Evolutionary conservation across 371 early-diverging fungal genomes (phyloP).

Genomic region (Mortierella sp.): DNA sequence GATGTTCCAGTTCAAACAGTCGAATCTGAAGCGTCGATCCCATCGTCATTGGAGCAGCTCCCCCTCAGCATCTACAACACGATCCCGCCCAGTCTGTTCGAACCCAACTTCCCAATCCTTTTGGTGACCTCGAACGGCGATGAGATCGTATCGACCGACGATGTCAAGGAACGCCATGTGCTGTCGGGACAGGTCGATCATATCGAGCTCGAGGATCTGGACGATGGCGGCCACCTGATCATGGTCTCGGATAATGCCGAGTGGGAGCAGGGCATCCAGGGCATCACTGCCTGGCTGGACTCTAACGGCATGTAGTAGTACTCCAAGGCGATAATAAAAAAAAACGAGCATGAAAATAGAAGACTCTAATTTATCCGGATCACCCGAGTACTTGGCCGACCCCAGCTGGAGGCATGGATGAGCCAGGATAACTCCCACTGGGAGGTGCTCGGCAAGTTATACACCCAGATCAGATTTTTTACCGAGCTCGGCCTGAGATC

Average conservation of each 20-base stretch:
- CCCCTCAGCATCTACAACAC: constrained; percentile 50
- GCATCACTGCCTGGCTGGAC: constrained; percentile 54
- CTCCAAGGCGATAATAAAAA: not conserved
- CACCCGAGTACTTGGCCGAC: no score
- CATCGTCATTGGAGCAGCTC: constrained; percentile 42
- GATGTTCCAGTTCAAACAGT: constrained; percentile 33
- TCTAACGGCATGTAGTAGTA: constrained; percentile 44
- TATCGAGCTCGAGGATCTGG: constrained; percentile 44
- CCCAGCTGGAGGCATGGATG: no score
- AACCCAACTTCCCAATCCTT: constrained; percentile 53
- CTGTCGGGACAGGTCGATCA: constrained; percentile 51
- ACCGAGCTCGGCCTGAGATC: no score
- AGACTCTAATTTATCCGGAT: no score
- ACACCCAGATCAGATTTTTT: no score
- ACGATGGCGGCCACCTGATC: constrained; percentile 52
- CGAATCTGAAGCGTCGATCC: constrained; percentile 48
- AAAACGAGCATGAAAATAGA: not conserved
- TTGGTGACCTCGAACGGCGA: constrained; percentile 50
- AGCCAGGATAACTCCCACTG: no score
- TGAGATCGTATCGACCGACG: constrained; percentile 46
- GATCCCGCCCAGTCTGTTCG: constrained; percentile 44
- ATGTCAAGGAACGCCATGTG: constrained; percentile 42
- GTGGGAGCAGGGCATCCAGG: constrained; percentile 55
- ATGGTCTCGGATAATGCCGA: constrained; percentile 51
- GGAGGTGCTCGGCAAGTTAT: no score